Percentiles rank a stretch among this genome's conserved stretches.
These are phyloP conservation scores for Ascodesmis nigricans DNA, from an alignment of 495 filamentous ascomycete species.

Conservation along the genomic window DNA sequence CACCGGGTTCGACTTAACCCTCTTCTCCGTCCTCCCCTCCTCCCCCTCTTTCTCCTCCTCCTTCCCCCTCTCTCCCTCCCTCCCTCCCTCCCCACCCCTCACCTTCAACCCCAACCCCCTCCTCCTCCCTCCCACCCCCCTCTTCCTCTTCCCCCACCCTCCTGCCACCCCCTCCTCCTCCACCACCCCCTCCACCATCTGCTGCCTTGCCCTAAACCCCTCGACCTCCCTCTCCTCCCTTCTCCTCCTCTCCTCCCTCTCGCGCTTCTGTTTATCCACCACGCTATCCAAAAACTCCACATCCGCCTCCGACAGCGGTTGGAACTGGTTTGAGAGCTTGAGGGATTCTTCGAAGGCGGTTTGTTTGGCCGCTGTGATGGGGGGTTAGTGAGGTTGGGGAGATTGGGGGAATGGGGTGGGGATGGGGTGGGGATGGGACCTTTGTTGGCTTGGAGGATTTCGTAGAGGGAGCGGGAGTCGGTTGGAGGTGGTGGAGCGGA, in stretches of 20 bases:
- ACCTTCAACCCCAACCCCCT: neutral
- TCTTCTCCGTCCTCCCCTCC: neutral
- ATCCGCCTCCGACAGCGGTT: conserved; percentile 80
- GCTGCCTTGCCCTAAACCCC: conserved; percentile 1
- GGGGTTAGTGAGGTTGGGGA: conserved; percentile 4
- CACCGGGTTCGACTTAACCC: neutral
- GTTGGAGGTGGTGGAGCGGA: conserved; percentile 17
- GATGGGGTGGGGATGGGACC: too few species aligned
- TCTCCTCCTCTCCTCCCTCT: neutral
- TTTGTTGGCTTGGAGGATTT: conserved; percentile 84
- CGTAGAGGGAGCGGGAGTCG: conserved; percentile 48
- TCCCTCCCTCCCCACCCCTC: conserved; percentile 1
- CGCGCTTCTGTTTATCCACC: conserved; percentile 1
- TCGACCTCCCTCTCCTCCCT: conserved; percentile 4
- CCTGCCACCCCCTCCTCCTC: neutral
- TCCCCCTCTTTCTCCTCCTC: conserved; percentile 4
- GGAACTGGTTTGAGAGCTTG: conserved; percentile 79
- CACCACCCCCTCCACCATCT: neutral
- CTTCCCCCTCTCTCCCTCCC: neutral
- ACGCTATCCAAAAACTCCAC: conserved; percentile 51
- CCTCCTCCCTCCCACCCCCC: neutral
- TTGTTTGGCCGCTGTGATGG: conserved; percentile 62
- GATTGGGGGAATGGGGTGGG: too few species aligned
- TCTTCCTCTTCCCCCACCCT: neutral
- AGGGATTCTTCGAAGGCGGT: conserved; percentile 85